Conservation (phyloP, 2,329 filamentous ascomycete species). For the Fonsecaea pedrosoi region DNA sequence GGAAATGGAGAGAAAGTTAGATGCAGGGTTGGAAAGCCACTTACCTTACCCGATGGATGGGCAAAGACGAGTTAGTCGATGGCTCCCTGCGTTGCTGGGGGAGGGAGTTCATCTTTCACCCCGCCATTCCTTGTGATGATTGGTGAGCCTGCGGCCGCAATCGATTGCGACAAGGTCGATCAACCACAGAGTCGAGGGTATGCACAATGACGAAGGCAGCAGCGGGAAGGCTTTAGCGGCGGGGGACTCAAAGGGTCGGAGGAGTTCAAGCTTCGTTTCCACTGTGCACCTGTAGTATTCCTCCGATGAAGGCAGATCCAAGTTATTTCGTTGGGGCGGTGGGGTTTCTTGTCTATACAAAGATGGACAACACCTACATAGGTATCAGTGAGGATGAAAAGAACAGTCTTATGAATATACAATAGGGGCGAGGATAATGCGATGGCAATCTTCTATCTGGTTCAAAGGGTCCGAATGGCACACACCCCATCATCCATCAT, state of each 20-base stretch:
- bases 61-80: constrained; percentile 18
- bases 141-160: constrained; percentile 16
- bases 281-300: not conserved
- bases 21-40: constrained; percentile 10
- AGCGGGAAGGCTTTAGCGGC: constrained; percentile 4
- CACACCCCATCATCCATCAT: not conserved
- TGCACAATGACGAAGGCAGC: constrained; percentile 34
- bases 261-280: not conserved
- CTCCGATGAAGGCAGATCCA: not conserved
- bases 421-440: not conserved
- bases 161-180: constrained; percentile 31
- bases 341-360: not conserved
- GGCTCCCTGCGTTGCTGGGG: constrained; percentile 15
- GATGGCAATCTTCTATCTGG: not conserved
- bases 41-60: constrained; percentile 17
- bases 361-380: not conserved
- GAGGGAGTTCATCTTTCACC: constrained; percentile 20
- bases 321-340: not conserved
- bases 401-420: not conserved
- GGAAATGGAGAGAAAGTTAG: constrained; percentile 6
- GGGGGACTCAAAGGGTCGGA: not conserved
- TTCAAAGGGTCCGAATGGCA: not conserved
- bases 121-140: constrained; percentile 32
- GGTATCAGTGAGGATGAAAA: not conserved
- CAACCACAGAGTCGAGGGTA: constrained; percentile 21